A percentile compares a stretch with the other conserved stretches of the same genome.
Conservation (phyloP, 2,329 filamentous ascomycete genomes). For the Fusarium nygamai region DNA sequence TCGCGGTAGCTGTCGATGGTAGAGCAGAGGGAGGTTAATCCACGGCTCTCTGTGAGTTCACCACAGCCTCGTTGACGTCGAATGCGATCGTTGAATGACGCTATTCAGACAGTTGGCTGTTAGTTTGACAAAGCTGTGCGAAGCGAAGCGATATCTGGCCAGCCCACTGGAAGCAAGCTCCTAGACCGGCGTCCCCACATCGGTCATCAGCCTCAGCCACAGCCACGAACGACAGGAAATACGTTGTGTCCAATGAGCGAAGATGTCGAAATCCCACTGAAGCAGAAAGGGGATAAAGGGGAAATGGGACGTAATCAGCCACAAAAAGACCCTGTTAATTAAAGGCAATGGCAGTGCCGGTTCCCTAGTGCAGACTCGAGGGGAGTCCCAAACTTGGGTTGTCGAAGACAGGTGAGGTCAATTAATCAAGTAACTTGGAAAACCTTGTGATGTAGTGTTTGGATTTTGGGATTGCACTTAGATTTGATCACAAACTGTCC, state of each 20-base stretch:
- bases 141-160: slow-evolving; percentile 28
- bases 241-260: slow-evolving; percentile 13
- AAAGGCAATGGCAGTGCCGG: slow-evolving; percentile 13
- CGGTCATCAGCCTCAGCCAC: background rate
- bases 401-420: background rate
- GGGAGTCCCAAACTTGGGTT: background rate
- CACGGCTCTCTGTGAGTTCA: background rate
- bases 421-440: background rate
- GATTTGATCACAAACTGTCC: background rate
- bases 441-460: background rate
- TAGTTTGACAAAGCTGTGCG: slow-evolving; percentile 25
- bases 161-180: slow-evolving; percentile 31
- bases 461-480: fast-evolving
- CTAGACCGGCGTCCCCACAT: slow-evolving; percentile 22
- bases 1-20: background rate
- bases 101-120: background rate
- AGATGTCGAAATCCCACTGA: background rate
- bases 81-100: background rate
- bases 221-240: slow-evolving; percentile 11
- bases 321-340: slow-evolving; percentile 39
- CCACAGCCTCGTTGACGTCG: background rate
- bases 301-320: slow-evolving; percentile 28
- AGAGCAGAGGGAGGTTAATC: background rate
- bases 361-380: background rate
- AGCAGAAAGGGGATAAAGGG: slow-evolving; percentile 21